phyloP scores from a whole-genome alignment of 2,329 filamentous ascomycete species.

The Stagonosporopsis chrysanthemi region DNA sequence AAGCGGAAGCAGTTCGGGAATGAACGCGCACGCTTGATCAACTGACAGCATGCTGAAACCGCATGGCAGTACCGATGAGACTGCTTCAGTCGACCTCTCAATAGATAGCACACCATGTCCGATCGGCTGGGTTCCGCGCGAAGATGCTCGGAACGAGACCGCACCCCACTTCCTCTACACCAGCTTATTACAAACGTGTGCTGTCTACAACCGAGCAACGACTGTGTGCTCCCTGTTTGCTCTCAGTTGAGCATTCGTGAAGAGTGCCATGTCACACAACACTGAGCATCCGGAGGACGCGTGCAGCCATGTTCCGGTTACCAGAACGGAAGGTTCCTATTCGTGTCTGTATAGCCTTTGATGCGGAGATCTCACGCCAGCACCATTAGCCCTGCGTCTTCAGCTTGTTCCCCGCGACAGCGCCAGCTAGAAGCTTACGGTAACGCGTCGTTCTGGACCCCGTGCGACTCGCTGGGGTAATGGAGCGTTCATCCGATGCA shows the following conservation, averaged over 20 bases:
- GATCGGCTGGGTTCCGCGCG: slow-evolving; percentile 4
- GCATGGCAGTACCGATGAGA: background rate
- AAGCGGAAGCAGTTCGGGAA: slow-evolving; percentile 4
- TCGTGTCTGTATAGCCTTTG: slow-evolving; percentile 27
- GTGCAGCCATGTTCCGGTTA: slow-evolving; percentile 17
- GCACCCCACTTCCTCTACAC: slow-evolving; percentile 9
- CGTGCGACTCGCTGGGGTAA: slow-evolving; percentile 30
- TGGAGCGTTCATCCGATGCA: slow-evolving; percentile 39
- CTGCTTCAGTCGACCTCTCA: background rate
- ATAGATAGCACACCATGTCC: background rate
- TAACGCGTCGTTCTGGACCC: slow-evolving; percentile 17
- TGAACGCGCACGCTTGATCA: background rate
- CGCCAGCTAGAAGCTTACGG: slow-evolving; percentile 18
- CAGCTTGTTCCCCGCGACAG: slow-evolving; percentile 28
- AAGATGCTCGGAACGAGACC: slow-evolving; percentile 7
- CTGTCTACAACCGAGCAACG: background rate
- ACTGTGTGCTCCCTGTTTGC: background rate
- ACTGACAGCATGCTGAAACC: slow-evolving; percentile 3
- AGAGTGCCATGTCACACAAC: slow-evolving; percentile 23
- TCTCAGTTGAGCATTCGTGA: background rate
- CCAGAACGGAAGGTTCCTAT: slow-evolving; percentile 13
- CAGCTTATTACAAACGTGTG: slow-evolving; percentile 15
- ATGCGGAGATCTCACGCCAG: slow-evolving; percentile 35
- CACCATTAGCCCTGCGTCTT: slow-evolving; percentile 21
- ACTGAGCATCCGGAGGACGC: slow-evolving; percentile 8